Evolutionary conservation across 306 rosid species (phyloP).

Genomic region (Rosa multiflora): DNA sequence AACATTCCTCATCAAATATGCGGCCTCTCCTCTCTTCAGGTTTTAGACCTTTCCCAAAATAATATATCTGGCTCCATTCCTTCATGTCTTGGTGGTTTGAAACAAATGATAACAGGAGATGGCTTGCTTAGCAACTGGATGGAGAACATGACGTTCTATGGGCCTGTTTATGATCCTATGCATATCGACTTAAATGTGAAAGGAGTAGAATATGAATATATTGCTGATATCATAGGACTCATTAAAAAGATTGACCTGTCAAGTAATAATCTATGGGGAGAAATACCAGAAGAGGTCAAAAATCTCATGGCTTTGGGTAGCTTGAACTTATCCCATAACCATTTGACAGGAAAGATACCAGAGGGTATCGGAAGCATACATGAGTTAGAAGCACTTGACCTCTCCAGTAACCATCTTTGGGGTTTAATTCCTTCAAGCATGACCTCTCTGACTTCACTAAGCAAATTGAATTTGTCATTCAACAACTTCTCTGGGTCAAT

Average conservation of each 20-base stretch:
- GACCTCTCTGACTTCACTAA: not conserved
- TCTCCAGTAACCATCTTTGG: conserved; percentile 15
- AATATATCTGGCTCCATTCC: conserved; percentile 2
- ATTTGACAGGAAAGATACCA: conserved; percentile 14
- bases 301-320: not conserved
- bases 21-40: not conserved
- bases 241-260: conserved; percentile 8
- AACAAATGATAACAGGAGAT: not conserved
- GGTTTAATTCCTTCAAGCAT: conserved; percentile 16
- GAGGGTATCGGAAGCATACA: not conserved
- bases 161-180: too few species aligned
- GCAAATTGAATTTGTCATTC: not conserved
- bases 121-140: too few species aligned
- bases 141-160: too few species aligned
- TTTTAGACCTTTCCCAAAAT: conserved; percentile 7
- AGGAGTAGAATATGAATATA: not conserved
- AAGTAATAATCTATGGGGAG: not conserved
- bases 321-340: conserved; percentile 5
- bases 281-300: conserved; percentile 8
- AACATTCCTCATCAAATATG: not conserved
- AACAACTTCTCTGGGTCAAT: conserved; percentile 18
- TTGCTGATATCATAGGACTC: not conserved
- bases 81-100: not conserved
- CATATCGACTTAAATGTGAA: not conserved
- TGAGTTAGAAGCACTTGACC: not conserved